Conservation (phyloP, 768 basidiomycete genomes). For the Lactarius hatsudake region DNA sequence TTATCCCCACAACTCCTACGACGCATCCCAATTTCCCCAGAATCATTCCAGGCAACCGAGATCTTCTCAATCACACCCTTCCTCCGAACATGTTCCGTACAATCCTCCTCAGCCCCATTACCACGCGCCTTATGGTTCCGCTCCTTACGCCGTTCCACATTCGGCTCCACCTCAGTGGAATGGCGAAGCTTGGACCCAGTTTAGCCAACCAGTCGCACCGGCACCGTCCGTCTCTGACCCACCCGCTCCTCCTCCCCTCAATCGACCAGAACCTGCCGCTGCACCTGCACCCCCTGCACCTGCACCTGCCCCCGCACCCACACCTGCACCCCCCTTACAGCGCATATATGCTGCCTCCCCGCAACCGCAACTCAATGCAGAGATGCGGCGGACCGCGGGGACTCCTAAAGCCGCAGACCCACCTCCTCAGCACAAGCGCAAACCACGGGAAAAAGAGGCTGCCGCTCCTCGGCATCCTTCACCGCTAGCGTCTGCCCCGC, state of each 20-base stretch:
- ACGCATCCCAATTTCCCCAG: slow-evolving; percentile 33
- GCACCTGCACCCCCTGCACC: slow-evolving; percentile 28
- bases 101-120: slow-evolving; percentile 29
- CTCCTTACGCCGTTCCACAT: slow-evolving; percentile 24
- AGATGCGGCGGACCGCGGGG: slow-evolving; percentile 33
- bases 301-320: slow-evolving; percentile 31
- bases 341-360: slow-evolving; percentile 34
- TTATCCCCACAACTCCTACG: slow-evolving; percentile 38
- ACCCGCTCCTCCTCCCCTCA: slow-evolving; percentile 11
- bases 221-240: slow-evolving; percentile 22
- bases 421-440: slow-evolving; percentile 35
- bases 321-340: slow-evolving; percentile 32
- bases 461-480: slow-evolving; percentile 30
- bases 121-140: slow-evolving; percentile 25
- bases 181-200: slow-evolving; percentile 27
- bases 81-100: slow-evolving; percentile 30
- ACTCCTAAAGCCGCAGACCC: slow-evolving; percentile 19
- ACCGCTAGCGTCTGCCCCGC: slow-evolving; percentile 29
- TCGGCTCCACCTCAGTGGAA: slow-evolving; percentile 27
- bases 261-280: slow-evolving; percentile 16
- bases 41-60: slow-evolving; percentile 30
- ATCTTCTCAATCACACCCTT: slow-evolving; percentile 33
- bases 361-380: slow-evolving; percentile 33
- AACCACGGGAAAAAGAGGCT: slow-evolving; percentile 39
- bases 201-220: slow-evolving; percentile 12